Evolutionary conservation across 2,329 filamentous ascomycete genomes (phyloP).

Genomic region (Cladosporium sp.): DNA sequence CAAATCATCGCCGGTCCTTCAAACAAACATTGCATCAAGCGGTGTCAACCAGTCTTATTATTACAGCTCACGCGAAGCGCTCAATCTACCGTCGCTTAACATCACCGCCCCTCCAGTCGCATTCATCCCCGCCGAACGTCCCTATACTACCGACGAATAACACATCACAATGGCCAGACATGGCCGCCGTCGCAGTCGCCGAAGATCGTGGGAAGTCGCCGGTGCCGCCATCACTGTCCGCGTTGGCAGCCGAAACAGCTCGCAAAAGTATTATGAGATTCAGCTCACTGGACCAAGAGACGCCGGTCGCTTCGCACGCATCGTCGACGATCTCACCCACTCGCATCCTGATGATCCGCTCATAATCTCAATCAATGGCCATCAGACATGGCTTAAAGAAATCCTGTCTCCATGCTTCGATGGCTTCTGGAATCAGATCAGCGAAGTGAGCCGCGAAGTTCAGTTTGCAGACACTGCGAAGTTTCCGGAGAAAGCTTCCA

Average conservation of each 20-base stretch:
- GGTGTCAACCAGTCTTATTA: too few species aligned
- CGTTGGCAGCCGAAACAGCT: constrained; percentile 27
- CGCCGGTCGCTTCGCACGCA: constrained; percentile 26
- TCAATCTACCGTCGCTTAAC: too few species aligned
- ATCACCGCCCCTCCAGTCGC: too few species aligned
- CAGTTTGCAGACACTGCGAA: constrained; percentile 33
- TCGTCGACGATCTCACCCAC: constrained; percentile 30
- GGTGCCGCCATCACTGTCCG: constrained; percentile 26
- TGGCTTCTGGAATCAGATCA: constrained; percentile 29
- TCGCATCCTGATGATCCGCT: constrained; percentile 31
- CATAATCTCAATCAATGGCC: constrained; percentile 32
- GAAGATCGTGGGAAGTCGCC: neutral
- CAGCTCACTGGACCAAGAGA: constrained; percentile 25
- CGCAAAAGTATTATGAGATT: constrained; percentile 28
- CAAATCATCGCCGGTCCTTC: too few species aligned
- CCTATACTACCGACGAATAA: too few species aligned
- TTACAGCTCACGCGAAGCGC: too few species aligned
- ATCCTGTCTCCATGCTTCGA: constrained; percentile 32
- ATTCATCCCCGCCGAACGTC: too few species aligned
- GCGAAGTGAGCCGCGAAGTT: constrained; percentile 32
- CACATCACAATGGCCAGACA: constrained; percentile 2
- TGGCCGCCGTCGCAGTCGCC: neutral
- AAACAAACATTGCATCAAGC: too few species aligned
- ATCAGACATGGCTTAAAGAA: constrained; percentile 33
- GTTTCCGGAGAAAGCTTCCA: constrained; percentile 32